Conservation (phyloP, 345 rosid species). For the Eucalyptus curtisii region DNA sequence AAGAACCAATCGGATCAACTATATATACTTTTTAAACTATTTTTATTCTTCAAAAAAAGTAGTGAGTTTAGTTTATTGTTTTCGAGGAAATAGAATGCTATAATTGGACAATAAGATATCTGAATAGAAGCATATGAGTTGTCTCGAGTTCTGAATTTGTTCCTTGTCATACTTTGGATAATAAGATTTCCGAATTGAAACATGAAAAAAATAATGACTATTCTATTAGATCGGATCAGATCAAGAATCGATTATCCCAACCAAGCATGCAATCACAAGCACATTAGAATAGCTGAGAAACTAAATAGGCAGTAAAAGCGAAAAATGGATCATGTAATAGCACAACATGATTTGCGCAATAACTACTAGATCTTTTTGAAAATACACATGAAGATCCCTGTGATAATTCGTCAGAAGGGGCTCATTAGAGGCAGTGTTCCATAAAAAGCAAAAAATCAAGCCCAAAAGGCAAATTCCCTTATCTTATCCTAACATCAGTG, state of each 20-base stretch:
- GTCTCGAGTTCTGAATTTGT: no score
- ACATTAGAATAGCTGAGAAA: not conserved
- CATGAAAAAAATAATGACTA: fast-evolving
- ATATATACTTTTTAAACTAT: no score
- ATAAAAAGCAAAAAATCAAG: not conserved
- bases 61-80: no score
- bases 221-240: fast-evolving
- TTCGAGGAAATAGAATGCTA: no score
- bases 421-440: not conserved
- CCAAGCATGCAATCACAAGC: not conserved
- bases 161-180: no score
- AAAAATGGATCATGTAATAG: not conserved
- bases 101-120: no score
- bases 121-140: no score
- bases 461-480: not conserved
- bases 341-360: not conserved
- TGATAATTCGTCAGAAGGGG: not conserved
- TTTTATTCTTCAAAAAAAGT: no score
- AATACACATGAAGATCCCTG: not conserved
- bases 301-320: no score
- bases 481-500: not conserved
- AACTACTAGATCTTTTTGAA: not conserved
- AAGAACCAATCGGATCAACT: no score
- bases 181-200: no score
- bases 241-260: no score